Evolutionary conservation across 2,329 filamentous ascomycete species (phyloP), one percentile per base, ranked within the genome.

Genomic region (Colletotrichum viniferum): DNA sequence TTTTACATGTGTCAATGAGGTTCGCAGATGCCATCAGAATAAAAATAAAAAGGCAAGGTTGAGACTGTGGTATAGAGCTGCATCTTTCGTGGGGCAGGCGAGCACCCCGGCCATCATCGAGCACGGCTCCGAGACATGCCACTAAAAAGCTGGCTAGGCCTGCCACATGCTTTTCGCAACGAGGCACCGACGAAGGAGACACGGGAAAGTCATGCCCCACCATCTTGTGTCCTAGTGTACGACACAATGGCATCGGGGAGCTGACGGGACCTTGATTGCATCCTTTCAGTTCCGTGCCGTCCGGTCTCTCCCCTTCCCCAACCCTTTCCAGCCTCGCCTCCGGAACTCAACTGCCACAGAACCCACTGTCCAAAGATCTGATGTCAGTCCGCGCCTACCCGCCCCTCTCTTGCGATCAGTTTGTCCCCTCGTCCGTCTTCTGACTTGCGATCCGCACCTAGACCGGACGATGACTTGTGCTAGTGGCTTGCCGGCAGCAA

Each of bases 131-230:
- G 61, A 63, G 34, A 63, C 34, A 43, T 24, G 34, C 10, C 61
- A 16, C 38, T 24, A n/a, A n/a, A 18, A 36, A 7, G 36, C 21
- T 18, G 62, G 24, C 38, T 43, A 21, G 64, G 24, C 58, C 48
- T 65, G 26, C 72, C 72, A 74, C 72, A 71, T 74, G 72, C 68
- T 74, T 74, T 66, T 62, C 18, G 67, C 30, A 71, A 38, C 5
- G 16, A 56, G 58, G 38, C 69, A 21, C 18, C 18, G 36, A 43
- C 32, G 56, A 38, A 69, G 36, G 43, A 24, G 43, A 52, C n/a
- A 52, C 43, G 43, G 43, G 43, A 52, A 21, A 52, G 65, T 61
- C 32, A 43, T 63, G 24, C 58, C 58, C 71, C 71, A 73, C 58
- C 71, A 14, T 24, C 18, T n/a, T 30, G 14, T 48, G 16, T 38